Evolutionary conservation across 192 early-diverging fungal genomes (phyloP).

Genomic region (Dimargaris cristalligena): DNA sequence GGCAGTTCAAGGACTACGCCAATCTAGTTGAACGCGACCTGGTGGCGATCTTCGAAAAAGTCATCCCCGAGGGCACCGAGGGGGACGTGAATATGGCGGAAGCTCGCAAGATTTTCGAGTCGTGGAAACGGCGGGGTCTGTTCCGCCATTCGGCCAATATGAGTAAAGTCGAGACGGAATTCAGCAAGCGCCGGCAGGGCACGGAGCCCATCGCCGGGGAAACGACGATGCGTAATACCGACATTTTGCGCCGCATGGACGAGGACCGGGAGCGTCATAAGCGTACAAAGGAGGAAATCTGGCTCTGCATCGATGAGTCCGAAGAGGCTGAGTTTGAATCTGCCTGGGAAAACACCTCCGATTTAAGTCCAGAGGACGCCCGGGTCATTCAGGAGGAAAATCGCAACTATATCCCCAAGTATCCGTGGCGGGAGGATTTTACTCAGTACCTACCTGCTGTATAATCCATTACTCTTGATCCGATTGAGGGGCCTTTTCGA

Average conservation of each 20-base stretch:
- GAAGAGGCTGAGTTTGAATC: constrained; percentile 19
- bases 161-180: constrained; percentile 14
- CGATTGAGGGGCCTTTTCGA: no score
- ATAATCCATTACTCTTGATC: no score
- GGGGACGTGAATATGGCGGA: constrained; percentile 26
- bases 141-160: constrained; percentile 12
- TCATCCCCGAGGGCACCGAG: constrained; percentile 21
- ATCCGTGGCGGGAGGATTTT: constrained; percentile 11
- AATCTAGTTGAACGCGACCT: constrained; percentile 22
- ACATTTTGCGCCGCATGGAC: constrained; percentile 33
- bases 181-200: constrained; percentile 14
- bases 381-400: constrained; percentile 21
- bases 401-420: constrained; percentile 14
- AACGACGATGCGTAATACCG: constrained; percentile 21
- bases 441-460: no score
- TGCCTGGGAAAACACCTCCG: constrained; percentile 31
- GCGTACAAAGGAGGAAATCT: constrained; percentile 30
- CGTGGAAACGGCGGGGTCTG: constrained; percentile 18
- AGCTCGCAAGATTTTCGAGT: constrained; percentile 8
- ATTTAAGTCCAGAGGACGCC: constrained; percentile 26
- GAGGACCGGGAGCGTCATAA: constrained; percentile 39
- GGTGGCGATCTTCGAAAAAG: constrained; percentile 14
- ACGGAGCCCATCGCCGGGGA: constrained; percentile 11
- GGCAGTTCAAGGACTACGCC: constrained; percentile 13
- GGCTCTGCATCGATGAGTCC: constrained; percentile 23